Conservation (phyloP, 78 protist genomes). For the Dictyostelium discoideum region DNA sequence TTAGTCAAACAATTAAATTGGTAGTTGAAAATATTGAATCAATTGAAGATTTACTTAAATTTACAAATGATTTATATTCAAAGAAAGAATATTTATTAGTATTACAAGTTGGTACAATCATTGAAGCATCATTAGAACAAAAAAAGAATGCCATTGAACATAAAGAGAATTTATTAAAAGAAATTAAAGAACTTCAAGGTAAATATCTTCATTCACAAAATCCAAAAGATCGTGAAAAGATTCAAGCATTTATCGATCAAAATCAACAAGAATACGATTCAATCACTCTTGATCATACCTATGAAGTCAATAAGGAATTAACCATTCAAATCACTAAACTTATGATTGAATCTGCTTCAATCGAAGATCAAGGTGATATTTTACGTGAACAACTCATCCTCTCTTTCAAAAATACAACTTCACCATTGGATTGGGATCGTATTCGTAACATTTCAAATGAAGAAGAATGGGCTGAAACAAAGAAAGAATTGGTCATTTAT, state of each 20-base stretch:
- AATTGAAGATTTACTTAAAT: constrained; percentile 8
- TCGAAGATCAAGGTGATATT: constrained; percentile 75
- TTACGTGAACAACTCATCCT: constrained; percentile 70
- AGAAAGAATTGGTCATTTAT: constrained; percentile 70
- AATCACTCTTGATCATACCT: constrained; percentile 35
- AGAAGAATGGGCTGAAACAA: constrained; percentile 76
- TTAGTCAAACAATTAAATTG: not conserved
- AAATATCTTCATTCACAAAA: not conserved
- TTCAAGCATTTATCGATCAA: constrained; percentile 30
- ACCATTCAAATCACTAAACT: constrained; percentile 38
- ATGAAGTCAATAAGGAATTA: constrained; percentile 26
- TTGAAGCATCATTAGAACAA: constrained; percentile 24
- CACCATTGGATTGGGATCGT: constrained; percentile 75
- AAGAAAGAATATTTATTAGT: constrained; percentile 57
- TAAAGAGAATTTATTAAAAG: constrained; percentile 35
- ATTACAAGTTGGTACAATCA: constrained; percentile 42
- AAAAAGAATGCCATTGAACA: constrained; percentile 17
- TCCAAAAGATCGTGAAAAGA: not conserved
- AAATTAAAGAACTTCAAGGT: constrained; percentile 16
- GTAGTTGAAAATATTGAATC: constrained; percentile 12
- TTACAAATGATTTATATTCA: constrained; percentile 11
- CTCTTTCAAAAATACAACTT: constrained; percentile 64
- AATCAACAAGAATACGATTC: not conserved
- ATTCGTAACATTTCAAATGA: constrained; percentile 63
- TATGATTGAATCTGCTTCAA: constrained; percentile 61